Evolutionary conservation across 2,329 filamentous ascomycete genomes (phyloP).

Genomic region (Aurifilum marmelostoma): DNA sequence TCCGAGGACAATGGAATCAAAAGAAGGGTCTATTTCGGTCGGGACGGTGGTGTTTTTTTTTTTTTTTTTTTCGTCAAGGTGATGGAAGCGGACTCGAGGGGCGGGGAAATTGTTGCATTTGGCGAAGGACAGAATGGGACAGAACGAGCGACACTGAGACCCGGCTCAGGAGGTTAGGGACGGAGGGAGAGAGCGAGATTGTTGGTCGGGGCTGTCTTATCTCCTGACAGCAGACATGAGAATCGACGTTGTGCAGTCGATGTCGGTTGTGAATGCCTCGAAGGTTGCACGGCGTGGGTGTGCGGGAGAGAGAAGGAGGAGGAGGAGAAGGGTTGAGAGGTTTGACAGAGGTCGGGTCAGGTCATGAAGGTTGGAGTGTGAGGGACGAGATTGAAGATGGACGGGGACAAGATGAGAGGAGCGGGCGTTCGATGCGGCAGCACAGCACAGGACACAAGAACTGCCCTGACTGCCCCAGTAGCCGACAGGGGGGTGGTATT

Average conservation of each 20-base stretch:
- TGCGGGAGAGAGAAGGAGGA: background rate
- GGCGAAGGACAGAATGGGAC: background rate
- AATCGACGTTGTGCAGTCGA: conserved; percentile 13
- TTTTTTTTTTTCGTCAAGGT: background rate
- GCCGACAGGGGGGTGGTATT: background rate
- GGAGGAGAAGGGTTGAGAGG: conserved; percentile 12
- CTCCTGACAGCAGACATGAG: conserved; percentile 14
- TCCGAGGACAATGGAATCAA: conserved; percentile 3
- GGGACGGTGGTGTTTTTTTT: background rate
- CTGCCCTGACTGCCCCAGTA: background rate
- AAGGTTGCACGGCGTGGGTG: conserved; percentile 16
- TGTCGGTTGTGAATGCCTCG: conserved; percentile 15
- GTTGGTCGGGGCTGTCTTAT: background rate
- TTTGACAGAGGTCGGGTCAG: conserved; percentile 6
- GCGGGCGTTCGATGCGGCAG: conserved; percentile 2
- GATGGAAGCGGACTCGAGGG: background rate
- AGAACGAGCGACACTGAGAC: conserved; percentile 17
- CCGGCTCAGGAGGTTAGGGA: conserved; percentile 13
- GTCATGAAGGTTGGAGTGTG: background rate
- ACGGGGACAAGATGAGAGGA: conserved; percentile 7
- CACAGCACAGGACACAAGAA: conserved; percentile 4
- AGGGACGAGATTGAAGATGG: conserved; percentile 11
- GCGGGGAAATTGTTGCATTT: conserved; percentile 11
- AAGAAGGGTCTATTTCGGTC: conserved; percentile 3
- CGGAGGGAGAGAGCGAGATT: background rate